A percentile compares a stretch with the other conserved stretches of the same genome.
Conservation (phyloP, 495 filamentous ascomycete species). For the Aspergillus cavernicola region DNA sequence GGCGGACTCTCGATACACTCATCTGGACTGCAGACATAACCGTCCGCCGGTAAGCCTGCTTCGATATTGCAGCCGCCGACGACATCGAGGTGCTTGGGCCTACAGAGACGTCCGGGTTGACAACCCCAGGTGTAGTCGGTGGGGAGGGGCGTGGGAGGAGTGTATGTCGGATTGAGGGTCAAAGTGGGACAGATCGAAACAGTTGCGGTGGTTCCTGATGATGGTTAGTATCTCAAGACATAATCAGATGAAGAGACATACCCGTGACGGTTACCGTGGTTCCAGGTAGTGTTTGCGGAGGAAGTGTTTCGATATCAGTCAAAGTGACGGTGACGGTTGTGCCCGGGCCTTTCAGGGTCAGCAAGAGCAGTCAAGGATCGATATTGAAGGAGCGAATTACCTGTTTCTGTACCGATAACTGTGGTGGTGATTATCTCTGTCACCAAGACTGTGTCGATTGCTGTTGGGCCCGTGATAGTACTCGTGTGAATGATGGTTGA, state of each 20-base stretch:
- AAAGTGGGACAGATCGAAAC: conserved; percentile 29
- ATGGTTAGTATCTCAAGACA: background rate
- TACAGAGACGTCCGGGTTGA: conserved; percentile 58
- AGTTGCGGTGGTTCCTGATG: conserved; percentile 14
- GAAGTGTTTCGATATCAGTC: background rate
- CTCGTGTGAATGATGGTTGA: conserved; percentile 6
- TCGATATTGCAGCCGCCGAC: conserved; percentile 50
- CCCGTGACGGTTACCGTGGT: background rate
- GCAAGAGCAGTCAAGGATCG: background rate
- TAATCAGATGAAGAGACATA: background rate
- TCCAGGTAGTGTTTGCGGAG: background rate
- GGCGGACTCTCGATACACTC: conserved; percentile 50
- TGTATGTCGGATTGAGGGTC: conserved; percentile 33
- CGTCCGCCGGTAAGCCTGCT: conserved; percentile 45
- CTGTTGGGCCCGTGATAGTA: conserved; percentile 4
- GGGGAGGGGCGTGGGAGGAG: conserved; percentile 25
- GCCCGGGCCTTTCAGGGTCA: background rate
- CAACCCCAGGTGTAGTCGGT: conserved; percentile 54
- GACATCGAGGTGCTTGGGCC: conserved; percentile 20
- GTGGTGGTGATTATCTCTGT: conserved; percentile 1
- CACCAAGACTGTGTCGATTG: conserved; percentile 4
- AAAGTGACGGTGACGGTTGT: background rate
- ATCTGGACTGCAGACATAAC: conserved; percentile 51
- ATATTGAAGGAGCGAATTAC: background rate
- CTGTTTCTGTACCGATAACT: background rate